Conservation (phyloP, 1,284 basidiomycete species). For the Sporisorium sorghi region DNA sequence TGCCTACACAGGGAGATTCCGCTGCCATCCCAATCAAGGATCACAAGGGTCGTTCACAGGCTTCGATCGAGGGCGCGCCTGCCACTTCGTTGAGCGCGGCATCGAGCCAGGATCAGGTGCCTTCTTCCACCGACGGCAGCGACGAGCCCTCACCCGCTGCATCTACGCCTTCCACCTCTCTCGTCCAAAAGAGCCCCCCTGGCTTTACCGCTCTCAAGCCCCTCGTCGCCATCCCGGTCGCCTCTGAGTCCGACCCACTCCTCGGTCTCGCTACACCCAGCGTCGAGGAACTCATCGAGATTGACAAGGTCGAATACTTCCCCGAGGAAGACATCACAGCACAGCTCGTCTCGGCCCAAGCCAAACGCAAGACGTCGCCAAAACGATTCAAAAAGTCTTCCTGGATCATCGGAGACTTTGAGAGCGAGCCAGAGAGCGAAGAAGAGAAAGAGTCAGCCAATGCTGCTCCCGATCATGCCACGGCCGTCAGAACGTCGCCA, state of each 20-base stretch:
- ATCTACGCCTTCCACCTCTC: slow-evolving; percentile 40
- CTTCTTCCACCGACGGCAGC: slow-evolving; percentile 42
- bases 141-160: slow-evolving; percentile 32
- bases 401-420: slow-evolving; percentile 50
- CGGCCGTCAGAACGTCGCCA: slow-evolving; percentile 24
- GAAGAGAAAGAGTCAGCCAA: slow-evolving; percentile 17
- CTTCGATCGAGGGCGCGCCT: neutral
- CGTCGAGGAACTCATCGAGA: slow-evolving; percentile 46
- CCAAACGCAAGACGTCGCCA: slow-evolving; percentile 29
- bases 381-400: slow-evolving; percentile 39
- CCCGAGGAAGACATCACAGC: slow-evolving; percentile 38
- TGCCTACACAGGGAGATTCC: slow-evolving; percentile 4
- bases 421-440: slow-evolving; percentile 42
- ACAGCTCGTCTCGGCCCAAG: slow-evolving; percentile 8
- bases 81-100: slow-evolving; percentile 15
- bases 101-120: slow-evolving; percentile 29
- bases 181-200: slow-evolving; percentile 39
- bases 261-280: slow-evolving; percentile 31
- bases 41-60: slow-evolving; percentile 11
- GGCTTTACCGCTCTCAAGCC: slow-evolving; percentile 32
- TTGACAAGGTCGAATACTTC: slow-evolving; percentile 45
- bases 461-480: slow-evolving; percentile 6
- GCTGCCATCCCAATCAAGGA: slow-evolving; percentile 33
- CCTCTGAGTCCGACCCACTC: slow-evolving; percentile 35
- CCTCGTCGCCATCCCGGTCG: slow-evolving; percentile 30